phyloP scores from a whole-genome alignment of 2,329 filamentous ascomycete genomes.

The Aspergillus quadrilineatus region DNA sequence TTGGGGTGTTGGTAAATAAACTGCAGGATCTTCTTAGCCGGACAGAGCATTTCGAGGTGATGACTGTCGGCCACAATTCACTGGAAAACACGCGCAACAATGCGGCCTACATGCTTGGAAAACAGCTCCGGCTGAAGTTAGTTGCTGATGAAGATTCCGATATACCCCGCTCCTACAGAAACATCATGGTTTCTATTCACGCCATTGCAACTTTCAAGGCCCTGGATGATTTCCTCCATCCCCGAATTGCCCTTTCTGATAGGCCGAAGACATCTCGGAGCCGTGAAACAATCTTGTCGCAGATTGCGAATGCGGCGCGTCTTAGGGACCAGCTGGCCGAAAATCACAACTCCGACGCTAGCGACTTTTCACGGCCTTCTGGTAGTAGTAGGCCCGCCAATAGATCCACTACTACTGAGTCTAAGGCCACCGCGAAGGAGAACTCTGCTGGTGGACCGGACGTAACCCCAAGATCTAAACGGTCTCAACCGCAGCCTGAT shows the following conservation, averaged over 20 bases:
- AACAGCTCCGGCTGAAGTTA: constrained; percentile 86
- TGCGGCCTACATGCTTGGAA: constrained; percentile 91
- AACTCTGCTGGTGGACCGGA: constrained; percentile 39
- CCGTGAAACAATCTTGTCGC: constrained; percentile 66
- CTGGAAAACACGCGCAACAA: constrained; percentile 88
- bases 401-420: constrained; percentile 1
- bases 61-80: constrained; percentile 90
- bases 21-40: constrained; percentile 93
- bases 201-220: constrained; percentile 98
- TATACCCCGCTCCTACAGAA: constrained; percentile 81
- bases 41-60: constrained; percentile 95
- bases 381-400: constrained; percentile 8
- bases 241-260: constrained; percentile 79
- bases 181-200: constrained; percentile 98
- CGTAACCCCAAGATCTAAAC: constrained; percentile 51
- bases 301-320: constrained; percentile 67
- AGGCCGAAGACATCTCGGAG: constrained; percentile 63
- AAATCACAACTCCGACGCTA: constrained; percentile 26
- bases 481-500: constrained; percentile 61
- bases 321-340: constrained; percentile 53
- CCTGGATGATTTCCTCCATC: constrained; percentile 90
- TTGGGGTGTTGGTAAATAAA: constrained; percentile 89
- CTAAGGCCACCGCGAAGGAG: constrained; percentile 39
- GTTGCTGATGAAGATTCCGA: constrained; percentile 83
- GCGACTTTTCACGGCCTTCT: constrained; percentile 34